Evolutionary conservation across 306 rosid species (phyloP), one percentile per base, ranked within the genome.

Genomic region (Corylus avellana): DNA sequence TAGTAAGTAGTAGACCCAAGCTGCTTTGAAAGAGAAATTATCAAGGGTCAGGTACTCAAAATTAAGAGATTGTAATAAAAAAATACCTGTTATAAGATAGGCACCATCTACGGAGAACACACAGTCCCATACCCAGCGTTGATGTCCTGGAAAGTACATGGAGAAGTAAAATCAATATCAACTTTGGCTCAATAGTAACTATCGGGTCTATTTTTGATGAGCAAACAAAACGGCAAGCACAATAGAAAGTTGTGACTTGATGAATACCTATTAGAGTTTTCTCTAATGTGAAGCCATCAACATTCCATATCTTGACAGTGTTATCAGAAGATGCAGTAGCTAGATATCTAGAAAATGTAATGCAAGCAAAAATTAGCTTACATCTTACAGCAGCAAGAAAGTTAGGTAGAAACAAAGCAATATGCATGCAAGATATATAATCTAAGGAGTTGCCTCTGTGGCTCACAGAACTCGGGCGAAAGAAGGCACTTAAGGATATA

Each of bases 101-200:
- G 99, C 98, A 77, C 99, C 99, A 57, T 93, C 99, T 13, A 91
- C 98, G 5, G 99, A 96, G 91, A 96, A 96, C 66, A 96, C 99
- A 84, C 99, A 96, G 79, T 96, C 99, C 99, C 99, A 93, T 39
- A 96, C 99, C 99, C 99, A 96, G 71, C 97, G 94, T 70, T 81
- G 86, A 81, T 96, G 98, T 77, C 99, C 99, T 96, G 84, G 77
- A 54, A 86, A 49, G 86, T 75, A 81, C 47, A 72, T 20, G 62
- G 80, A 81, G 79, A 29, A 56, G 67, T 18, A 69, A 75, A 85
- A 54, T 47, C 75, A 85, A 75, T 35, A 64, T 25, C 55, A 73
- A 49, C 69, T 8, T 64, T 72, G 67, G 70, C 80, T 17, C 57
- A 78, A 76, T 1, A 69, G 75, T 57, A 70, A 13, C 58, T 42